Evolutionary conservation across 371 early-diverging fungal species (phyloP).

Genomic region (Umbelopsis sp.): DNA sequence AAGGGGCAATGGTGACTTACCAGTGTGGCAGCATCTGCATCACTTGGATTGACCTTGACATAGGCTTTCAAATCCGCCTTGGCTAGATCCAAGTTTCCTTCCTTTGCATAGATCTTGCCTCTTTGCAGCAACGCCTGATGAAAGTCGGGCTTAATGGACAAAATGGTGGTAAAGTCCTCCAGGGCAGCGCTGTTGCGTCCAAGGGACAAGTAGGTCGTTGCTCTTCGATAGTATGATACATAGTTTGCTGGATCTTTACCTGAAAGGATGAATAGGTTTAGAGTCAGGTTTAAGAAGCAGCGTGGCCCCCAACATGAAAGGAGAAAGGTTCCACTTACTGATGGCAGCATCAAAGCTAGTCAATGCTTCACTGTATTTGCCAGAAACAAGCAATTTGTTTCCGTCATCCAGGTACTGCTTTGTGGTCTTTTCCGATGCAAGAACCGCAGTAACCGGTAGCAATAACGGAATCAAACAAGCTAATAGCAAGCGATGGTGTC

Average conservation of each 20-base stretch:
- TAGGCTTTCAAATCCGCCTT: conserved; percentile 53
- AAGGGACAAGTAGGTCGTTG: conserved; percentile 80
- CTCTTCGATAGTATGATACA: conserved; percentile 82
- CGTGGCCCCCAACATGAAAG: not conserved
- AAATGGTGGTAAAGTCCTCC: conserved; percentile 77
- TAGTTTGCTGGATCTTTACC: conserved; percentile 80
- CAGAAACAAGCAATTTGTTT: conserved; percentile 57
- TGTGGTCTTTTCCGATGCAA: conserved; percentile 49
- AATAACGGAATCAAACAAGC: conserved; percentile 8
- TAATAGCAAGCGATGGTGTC: conserved; percentile 11
- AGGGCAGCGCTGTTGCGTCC: conserved; percentile 75
- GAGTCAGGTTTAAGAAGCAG: too few species aligned
- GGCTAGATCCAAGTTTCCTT: conserved; percentile 71
- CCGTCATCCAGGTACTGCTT: conserved; percentile 69
- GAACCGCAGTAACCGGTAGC: conserved; percentile 2
- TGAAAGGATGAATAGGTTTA: conserved; percentile 22
- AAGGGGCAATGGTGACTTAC: conserved; percentile 26
- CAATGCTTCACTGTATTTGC: conserved; percentile 68
- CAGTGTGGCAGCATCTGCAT: conserved; percentile 41
- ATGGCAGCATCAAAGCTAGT: conserved; percentile 73
- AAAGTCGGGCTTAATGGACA: conserved; percentile 82
- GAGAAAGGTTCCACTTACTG: conserved; percentile 41
- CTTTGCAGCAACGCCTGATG: conserved; percentile 82
- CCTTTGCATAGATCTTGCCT: conserved; percentile 72
- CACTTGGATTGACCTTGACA: conserved; percentile 37